Evolutionary conservation across 2,329 filamentous ascomycete genomes (phyloP).

Genomic region (Septoria linicola): DNA sequence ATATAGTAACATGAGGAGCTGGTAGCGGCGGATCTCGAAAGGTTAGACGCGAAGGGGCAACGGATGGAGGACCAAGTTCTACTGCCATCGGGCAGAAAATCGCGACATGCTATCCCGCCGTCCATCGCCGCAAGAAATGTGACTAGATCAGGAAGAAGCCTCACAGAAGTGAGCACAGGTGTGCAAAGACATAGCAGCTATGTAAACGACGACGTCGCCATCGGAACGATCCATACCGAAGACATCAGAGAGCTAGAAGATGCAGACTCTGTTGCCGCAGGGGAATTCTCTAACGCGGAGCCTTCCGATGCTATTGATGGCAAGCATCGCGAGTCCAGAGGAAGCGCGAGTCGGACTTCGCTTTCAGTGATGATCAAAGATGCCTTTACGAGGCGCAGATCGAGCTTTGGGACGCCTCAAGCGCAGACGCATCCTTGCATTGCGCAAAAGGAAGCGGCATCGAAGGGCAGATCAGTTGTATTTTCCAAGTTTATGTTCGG

Average conservation of each 20-base stretch:
- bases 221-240: not conserved
- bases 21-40: not conserved
- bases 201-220: not conserved
- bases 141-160: too few species aligned
- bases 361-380: not conserved
- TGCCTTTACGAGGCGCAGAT: not conserved
- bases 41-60: too few species aligned
- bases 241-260: not conserved
- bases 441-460: not conserved
- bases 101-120: constrained; percentile 16
- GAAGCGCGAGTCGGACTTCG: not conserved
- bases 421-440: not conserved
- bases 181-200: not conserved
- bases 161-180: not conserved
- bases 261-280: not conserved
- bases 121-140: constrained; percentile 4
- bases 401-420: not conserved
- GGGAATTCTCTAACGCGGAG: not conserved
- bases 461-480: not conserved
- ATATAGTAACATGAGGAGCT: too few species aligned
- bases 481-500: not conserved
- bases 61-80: not conserved
- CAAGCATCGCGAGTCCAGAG: not conserved
- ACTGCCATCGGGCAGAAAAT: not conserved
- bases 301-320: too few species aligned